Percentiles rank a stretch among this genome's conserved stretches.
These are phyloP conservation scores for Echeveria elegans DNA, from an alignment of 164 flowering plant species.

Conservation along the genomic window DNA sequence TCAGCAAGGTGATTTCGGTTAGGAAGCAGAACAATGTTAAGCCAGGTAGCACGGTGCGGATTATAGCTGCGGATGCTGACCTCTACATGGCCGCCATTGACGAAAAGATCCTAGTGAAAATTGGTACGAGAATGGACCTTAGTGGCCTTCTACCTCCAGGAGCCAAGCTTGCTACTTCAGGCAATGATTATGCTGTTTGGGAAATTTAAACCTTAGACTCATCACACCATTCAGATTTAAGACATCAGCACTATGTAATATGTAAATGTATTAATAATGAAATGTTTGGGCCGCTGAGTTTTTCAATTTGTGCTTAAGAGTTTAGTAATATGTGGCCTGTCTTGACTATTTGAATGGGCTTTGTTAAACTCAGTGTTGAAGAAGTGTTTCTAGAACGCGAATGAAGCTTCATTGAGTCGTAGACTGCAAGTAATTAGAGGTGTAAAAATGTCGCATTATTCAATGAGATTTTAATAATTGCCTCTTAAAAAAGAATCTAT, in stretches of 20 bases:
- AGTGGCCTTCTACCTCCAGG: slow-evolving; percentile 49
- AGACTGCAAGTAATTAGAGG: too few relatives aligned
- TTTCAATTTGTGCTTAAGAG: too few relatives aligned
- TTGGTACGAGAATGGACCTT: slow-evolving; percentile 53
- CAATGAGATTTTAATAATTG: too few relatives aligned
- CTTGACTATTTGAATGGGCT: neutral
- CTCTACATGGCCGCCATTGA: slow-evolving; percentile 56
- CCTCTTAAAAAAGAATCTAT: too few relatives aligned
- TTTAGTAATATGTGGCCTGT: neutral
- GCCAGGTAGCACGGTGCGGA: slow-evolving; percentile 31
- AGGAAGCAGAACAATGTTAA: slow-evolving; percentile 44
- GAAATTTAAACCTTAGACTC: slow-evolving; percentile 20
- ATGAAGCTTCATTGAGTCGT: neutral
- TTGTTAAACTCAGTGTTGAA: neutral
- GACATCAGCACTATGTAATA: neutral
- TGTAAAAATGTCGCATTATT: too few relatives aligned
- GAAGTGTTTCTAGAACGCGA: neutral
- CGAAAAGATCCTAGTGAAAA: slow-evolving; percentile 45
- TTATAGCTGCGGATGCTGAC: slow-evolving; percentile 50
- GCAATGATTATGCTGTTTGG: slow-evolving; percentile 58
- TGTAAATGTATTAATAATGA: neutral
- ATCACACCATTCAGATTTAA: neutral
- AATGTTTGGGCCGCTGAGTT: too few relatives aligned
- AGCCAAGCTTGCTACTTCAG: slow-evolving; percentile 40
- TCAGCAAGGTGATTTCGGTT: slow-evolving; percentile 32